phyloP scores from a whole-genome alignment of 768 basidiomycete genomes.

The Mycena capillaripes region DNA sequence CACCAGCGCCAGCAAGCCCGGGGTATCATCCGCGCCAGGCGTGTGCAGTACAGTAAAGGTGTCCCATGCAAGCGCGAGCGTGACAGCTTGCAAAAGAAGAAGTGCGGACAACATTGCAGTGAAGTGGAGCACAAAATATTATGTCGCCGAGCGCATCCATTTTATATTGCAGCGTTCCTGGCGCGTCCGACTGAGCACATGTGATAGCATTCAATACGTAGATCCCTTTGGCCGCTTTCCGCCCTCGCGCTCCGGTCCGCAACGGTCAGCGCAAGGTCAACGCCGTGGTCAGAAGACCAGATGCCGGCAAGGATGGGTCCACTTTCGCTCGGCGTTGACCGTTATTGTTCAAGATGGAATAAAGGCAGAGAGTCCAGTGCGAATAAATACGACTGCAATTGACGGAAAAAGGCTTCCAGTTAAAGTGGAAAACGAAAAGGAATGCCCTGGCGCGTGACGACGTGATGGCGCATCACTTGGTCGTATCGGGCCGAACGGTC shows the following conservation, averaged over 20 bases:
- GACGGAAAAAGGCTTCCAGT: too few relatives aligned
- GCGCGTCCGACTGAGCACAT: not conserved
- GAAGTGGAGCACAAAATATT: not conserved
- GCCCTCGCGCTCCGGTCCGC: slow-evolving; percentile 7
- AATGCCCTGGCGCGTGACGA: too few relatives aligned
- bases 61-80: slow-evolving; percentile 54
- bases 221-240: not conserved
- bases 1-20: slow-evolving; percentile 60
- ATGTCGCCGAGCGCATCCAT: slow-evolving; percentile 1
- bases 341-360: not conserved
- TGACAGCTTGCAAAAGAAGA: slow-evolving; percentile 41
- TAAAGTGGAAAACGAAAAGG: too few relatives aligned
- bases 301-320: not conserved
- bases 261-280: not conserved
- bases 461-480: too few relatives aligned
- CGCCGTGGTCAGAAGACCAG: slow-evolving; percentile 5
- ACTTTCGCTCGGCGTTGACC: not conserved
- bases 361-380: not conserved
- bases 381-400: too few relatives aligned
- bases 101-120: slow-evolving; percentile 28
- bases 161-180: slow-evolving; percentile 1
- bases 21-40: slow-evolving; percentile 65
- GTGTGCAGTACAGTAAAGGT: slow-evolving; percentile 67
- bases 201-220: slow-evolving; percentile 2
- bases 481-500: too few relatives aligned